phyloP scores from a whole-genome alignment of 2,329 filamentous ascomycete species.

The Magnaporthiopsis incrustans region DNA sequence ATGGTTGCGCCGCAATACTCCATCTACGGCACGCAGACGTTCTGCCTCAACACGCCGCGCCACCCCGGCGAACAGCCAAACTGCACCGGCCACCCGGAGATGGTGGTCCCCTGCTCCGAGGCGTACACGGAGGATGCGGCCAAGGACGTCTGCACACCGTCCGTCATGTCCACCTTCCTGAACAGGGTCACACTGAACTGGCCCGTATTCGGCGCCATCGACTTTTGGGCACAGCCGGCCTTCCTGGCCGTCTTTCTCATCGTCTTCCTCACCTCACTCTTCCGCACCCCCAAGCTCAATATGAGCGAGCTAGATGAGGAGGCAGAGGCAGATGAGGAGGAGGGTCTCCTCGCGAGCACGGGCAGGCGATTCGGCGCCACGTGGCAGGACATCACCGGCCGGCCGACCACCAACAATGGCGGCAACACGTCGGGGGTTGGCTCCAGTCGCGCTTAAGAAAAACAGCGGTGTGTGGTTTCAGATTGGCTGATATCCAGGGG shows the following conservation, averaged over 20 bases:
- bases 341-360: constrained; percentile 79
- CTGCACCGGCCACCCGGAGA: constrained; percentile 61
- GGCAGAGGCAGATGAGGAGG: constrained; percentile 85
- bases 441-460: not conserved
- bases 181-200: constrained; percentile 91
- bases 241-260: constrained; percentile 80
- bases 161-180: constrained; percentile 83
- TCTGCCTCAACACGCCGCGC: constrained; percentile 66
- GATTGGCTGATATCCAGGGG: not conserved
- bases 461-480: not conserved
- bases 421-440: not conserved
- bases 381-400: constrained; percentile 81
- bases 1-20: constrained; percentile 93
- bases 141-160: constrained; percentile 78
- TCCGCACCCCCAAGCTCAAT: constrained; percentile 72
- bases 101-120: constrained; percentile 79
- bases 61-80: constrained; percentile 61
- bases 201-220: constrained; percentile 86
- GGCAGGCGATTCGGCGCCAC: constrained; percentile 74
- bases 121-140: constrained; percentile 62
- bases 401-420: not conserved
- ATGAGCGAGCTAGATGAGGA: constrained; percentile 77
- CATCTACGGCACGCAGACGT: constrained; percentile 89
- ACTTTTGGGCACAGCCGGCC: constrained; percentile 93
- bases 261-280: constrained; percentile 69